Base-by-base conservation (phyloP, 2,329 filamentous ascomycete species). In the Parafenestella ontariensis region DNA sequence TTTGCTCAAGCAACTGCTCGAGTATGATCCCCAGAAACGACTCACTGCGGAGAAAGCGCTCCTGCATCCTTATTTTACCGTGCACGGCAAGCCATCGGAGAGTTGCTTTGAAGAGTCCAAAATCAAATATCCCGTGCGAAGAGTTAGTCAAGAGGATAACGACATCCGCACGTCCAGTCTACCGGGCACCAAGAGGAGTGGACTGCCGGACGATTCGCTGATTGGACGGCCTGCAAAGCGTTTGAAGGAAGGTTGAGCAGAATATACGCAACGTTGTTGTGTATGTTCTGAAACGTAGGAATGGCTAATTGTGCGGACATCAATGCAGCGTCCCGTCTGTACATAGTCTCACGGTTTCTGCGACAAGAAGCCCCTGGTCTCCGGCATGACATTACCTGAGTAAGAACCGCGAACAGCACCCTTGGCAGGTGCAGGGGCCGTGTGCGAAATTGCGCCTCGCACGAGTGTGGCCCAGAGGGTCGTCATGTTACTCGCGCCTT, bases 91-190 rank as follows among this genome's bases (percentile, higher is more conserved):
- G 56, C 85, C 95, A 17, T 89, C 85, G 36, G 83, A 87, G 34
- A 95, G 96, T 71, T 97, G 92, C 71, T 99, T 99, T 65, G 92
- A 96, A 69, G 92, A 93, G 0, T 83, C 92, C 47, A 91, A 92
- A 76, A 87, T 87, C 59, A 91, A 95, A 69, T 99, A 99, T 74
- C 95, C 95, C 0, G 88, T 92, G 69, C 85, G 95, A 7, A 86
- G 94, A 44, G 93, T 99, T 36, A 96, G 90, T 66, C 89, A 96
- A 67, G 95, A 99, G 69, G 92, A 97, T 72, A 96, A 96, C 66
- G 95, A 98, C 75, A 97, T 98, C 52, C 83, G 91, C n/a, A 93
- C 91, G 0, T 88, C 89, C 39, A 96, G 92, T 74, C 76, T 97
- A 31, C 92, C 94, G 0, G 95, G 94, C 0, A 96, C 93, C 0